These are phyloP conservation scores for Polytrichum commune DNA, from an alignment of 225 moss, liverwort and hornwort genomes.

Conservation along the genomic window DNA sequence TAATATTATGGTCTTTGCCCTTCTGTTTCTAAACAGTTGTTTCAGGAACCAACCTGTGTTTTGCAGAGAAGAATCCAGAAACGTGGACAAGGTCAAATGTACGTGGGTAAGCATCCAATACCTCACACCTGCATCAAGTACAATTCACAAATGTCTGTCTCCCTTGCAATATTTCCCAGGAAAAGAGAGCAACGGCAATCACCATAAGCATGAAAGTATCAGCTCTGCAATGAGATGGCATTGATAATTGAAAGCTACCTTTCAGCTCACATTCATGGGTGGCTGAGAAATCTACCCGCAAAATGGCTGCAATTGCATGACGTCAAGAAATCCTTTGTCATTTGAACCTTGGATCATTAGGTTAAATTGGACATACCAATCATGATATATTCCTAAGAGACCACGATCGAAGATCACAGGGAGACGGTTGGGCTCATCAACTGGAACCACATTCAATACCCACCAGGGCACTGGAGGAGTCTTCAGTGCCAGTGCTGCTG, in stretches of 20 bases:
- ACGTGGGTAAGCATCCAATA: slow-evolving; percentile 59
- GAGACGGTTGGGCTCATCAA: slow-evolving; percentile 68
- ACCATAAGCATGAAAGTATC: too few species aligned
- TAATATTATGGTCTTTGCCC: too few species aligned
- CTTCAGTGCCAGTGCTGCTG: slow-evolving; percentile 66
- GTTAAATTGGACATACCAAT: slow-evolving; percentile 47
- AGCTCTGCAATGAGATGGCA: too few species aligned
- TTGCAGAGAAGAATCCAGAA: slow-evolving; percentile 54
- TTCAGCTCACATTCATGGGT: too few species aligned
- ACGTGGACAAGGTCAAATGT: slow-evolving; percentile 83
- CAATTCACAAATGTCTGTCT: too few species aligned
- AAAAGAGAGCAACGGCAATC: too few species aligned
- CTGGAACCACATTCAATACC: slow-evolving; percentile 78
- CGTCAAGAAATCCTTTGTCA: too few species aligned
- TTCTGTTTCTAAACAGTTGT: neutral
- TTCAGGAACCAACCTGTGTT: slow-evolving; percentile 42
- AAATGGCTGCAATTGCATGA: too few species aligned
- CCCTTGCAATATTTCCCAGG: too few species aligned
- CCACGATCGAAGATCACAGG: slow-evolving; percentile 73
- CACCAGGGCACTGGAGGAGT: slow-evolving; percentile 68
- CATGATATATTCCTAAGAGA: slow-evolving; percentile 79
- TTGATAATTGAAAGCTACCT: too few species aligned
- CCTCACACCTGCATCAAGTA: slow-evolving; percentile 61
- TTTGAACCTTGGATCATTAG: too few species aligned
- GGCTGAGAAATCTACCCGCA: too few species aligned